Conservation (phyloP, 1,284 basidiomycete species). For the Polyporus tsugae region DNA sequence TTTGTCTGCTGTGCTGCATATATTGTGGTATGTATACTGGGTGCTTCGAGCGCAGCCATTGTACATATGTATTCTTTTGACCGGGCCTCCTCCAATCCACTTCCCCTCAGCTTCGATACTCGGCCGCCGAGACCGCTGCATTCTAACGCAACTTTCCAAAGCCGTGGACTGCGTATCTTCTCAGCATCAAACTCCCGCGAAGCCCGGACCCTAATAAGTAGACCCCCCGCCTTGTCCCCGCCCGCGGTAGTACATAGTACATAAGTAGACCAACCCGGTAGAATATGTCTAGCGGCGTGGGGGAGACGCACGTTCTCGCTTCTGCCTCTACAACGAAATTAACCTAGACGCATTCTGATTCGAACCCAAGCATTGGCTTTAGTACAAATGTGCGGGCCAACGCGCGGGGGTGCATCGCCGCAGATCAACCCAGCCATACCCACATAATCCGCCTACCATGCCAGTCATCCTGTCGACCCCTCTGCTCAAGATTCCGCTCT, state of each 20-base stretch:
- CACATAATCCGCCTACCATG: neutral
- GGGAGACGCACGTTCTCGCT: neutral
- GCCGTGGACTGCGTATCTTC: neutral
- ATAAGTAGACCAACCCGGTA: neutral
- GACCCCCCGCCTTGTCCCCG: neutral
- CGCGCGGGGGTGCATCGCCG: neutral
- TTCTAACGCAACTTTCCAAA: neutral
- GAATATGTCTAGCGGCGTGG: neutral
- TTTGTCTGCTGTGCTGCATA: neutral
- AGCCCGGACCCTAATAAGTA: neutral
- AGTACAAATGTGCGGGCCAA: neutral
- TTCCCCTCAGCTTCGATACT: neutral
- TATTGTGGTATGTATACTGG: neutral
- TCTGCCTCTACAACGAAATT: neutral
- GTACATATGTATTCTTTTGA: neutral
- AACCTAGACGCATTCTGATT: neutral
- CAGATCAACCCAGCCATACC: neutral
- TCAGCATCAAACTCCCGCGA: slow-evolving; percentile 2
- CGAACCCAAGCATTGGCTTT: neutral
- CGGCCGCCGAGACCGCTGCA: neutral
- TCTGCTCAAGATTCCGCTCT: slow-evolving; percentile 5
- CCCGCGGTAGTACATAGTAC: neutral
- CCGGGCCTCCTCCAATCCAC: neutral
- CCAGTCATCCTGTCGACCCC: neutral
- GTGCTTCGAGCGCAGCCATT: neutral